These are phyloP conservation scores for Colletotrichum filicis DNA, from an alignment of 2,329 filamentous ascomycete genomes.

Conservation along the genomic window DNA sequence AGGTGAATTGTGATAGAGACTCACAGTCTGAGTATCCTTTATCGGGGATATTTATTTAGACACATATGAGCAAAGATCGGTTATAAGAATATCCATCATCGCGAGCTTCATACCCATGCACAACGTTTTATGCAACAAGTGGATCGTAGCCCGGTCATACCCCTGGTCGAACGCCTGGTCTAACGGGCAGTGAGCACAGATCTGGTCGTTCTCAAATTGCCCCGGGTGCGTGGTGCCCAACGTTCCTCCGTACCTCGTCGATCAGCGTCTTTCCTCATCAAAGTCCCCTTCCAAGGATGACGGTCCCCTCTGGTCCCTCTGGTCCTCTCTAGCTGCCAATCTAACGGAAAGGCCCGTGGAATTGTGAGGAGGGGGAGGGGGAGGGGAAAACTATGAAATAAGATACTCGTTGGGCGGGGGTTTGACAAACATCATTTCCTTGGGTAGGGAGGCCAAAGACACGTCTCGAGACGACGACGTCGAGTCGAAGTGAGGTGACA, in stretches of 20 bases:
- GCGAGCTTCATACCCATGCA: neutral
- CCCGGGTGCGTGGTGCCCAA: conserved; percentile 14
- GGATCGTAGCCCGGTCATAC: neutral
- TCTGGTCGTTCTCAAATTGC: conserved; percentile 12
- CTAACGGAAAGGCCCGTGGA: conserved; percentile 20
- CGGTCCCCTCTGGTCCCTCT: neutral
- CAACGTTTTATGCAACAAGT: neutral
- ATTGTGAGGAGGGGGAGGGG: conserved; percentile 14
- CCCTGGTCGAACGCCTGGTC: neutral
- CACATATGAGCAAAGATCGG: neutral
- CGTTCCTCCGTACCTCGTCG: conserved; percentile 24
- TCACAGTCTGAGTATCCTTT: neutral
- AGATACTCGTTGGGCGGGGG: conserved; percentile 26
- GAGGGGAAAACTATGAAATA: conserved; percentile 15
- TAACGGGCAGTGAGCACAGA: neutral
- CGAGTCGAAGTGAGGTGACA: neutral
- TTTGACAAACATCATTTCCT: conserved; percentile 32
- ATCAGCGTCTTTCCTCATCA: conserved; percentile 25
- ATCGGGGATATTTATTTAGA: neutral
- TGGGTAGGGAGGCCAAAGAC: conserved; percentile 4
- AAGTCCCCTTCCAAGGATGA: conserved; percentile 19
- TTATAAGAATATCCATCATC: neutral
- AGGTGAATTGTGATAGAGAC: neutral
- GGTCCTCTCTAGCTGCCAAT: conserved; percentile 15
- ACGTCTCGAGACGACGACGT: neutral